Conservation (phyloP, 345 rosid genomes). For the Acer saccharum region DNA sequence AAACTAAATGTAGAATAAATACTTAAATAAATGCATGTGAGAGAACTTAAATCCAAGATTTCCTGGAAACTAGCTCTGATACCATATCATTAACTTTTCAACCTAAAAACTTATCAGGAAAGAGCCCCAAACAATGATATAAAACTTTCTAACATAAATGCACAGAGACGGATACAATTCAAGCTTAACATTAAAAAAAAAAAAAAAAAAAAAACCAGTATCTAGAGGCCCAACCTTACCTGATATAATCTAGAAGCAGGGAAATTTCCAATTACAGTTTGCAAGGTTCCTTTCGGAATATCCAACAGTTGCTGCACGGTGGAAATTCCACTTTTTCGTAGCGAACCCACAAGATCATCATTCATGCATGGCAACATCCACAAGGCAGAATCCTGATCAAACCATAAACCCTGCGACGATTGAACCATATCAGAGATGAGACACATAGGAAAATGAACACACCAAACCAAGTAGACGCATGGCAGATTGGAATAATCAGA, state of each 20-base stretch:
- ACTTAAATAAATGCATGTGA: background rate
- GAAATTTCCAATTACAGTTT: conserved; percentile 57
- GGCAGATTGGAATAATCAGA: too few species aligned
- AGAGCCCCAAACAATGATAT: background rate
- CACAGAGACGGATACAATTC: background rate
- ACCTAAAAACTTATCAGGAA: too few species aligned
- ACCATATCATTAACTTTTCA: background rate
- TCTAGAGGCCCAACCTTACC: conserved; percentile 40
- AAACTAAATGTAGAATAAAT: too few species aligned
- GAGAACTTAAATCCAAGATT: background rate
- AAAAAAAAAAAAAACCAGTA: background rate
- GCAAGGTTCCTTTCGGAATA: conserved; percentile 59
- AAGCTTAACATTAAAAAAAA: background rate
- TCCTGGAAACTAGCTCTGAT: background rate
- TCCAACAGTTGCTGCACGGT: conserved; percentile 71
- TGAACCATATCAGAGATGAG: conserved; percentile 6
- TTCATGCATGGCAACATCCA: conserved; percentile 96
- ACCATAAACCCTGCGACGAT: conserved; percentile 78
- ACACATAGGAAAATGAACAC: background rate
- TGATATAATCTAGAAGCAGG: conserved; percentile 57
- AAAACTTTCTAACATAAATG: background rate
- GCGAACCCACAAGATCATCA: conserved; percentile 50
- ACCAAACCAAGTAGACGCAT: too few species aligned
- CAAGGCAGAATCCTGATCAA: conserved; percentile 66
- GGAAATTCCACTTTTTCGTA: conserved; percentile 56